Evolutionary conservation across 2,329 filamentous ascomycete genomes (phyloP), one percentile per base, ranked within the genome.

Genomic region (Ilyonectria robusta): DNA sequence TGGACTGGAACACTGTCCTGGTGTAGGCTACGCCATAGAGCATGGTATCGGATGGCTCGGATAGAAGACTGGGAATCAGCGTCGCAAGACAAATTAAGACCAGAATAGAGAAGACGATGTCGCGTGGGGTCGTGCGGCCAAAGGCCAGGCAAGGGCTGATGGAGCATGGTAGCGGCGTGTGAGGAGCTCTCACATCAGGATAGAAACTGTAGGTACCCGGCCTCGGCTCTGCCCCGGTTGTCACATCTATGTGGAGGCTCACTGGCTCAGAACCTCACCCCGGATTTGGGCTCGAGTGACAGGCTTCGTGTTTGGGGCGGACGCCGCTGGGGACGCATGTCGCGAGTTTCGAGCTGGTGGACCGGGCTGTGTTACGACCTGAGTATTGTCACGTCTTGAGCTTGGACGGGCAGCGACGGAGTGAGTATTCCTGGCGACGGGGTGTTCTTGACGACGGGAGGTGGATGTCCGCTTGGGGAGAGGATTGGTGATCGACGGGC

Each of bases 161-260:
- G 59, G 70, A 6, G 42, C 15, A 42, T 42, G 40, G 40, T n/a
- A 42, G 40, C 17, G 40, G 40, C n/a, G 40, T 42, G 64, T 59
- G 60, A 62, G 64, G 46, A 51, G 26, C 50, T 23, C 42, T 56
- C 65, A 40, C 65, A 40, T 29, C 47, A 50, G 59, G 54, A 46
- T 51, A 64, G 59, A 48, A 26, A 47, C 66, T 74, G 72, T 63
- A 60, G 69, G 65, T 72, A 75, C 70, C 68, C 69, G 71, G 68
- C 68, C 66, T 62, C 62, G 64, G 59, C 57, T 51, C 65, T 56
- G 59, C 56, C 67, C 68, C 54, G 64, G 69, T 56, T 69, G 72
- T 75, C 69, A 64, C 72, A 75, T 66, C 54, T 72, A 67, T 64
- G 71, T 71, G 72, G 72, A 69, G 46, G 64, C 31, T 10, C 44